Base-by-base conservation (phyloP, 805 yeast species). In the Candida wancherniae region DNA sequence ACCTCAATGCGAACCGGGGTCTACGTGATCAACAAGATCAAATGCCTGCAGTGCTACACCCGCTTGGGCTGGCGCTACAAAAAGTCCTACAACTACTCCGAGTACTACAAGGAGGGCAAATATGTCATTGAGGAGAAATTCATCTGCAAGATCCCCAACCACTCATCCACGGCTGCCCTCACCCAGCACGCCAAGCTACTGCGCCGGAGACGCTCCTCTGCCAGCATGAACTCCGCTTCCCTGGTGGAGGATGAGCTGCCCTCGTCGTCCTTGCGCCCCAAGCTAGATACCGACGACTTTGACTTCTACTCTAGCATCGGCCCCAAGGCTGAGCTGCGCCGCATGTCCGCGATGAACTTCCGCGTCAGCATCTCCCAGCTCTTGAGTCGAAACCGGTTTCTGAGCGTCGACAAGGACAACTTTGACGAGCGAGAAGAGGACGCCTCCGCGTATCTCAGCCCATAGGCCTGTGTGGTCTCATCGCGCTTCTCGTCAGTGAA, bases 81-180 rank as follows among this genome's bases (percentile, higher is more conserved):
- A 39, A 65, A 64, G 36, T 47, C 67, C 9, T 63, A 42, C 38
- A 47, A 50, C 29, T 53, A 51, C 33, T 43, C 53, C 23, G 68
- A 65, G 39, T 42, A 50, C 13, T 65, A 65, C 40, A 65, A 65
- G 37, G 71, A 65, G 45, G 68, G 69, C 25, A 65, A 65, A 45
- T 65, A 49, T 42, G 71, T 65, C 27, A 62, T 65, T 42, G 71
- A 65, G 45, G 49, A 53, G 22, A 50, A 52, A 25, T 65, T 36
- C 44, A 51, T 65, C 11, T 50, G 51, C 31, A 49, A 54, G 30
- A 57, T 63, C 19, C 49, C 60, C 27, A 63, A 63, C 38, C 55
- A 58, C 39, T 49, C 57, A 13, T 47, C 63, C 11, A 58, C 61
- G 10, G 50, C 57, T n/a, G 37, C 37, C 9, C 50, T 65, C 26